These are phyloP conservation scores for Populus trichocarpa DNA, from an alignment of 441 rosid genomes.

Conservation along the genomic window DNA sequence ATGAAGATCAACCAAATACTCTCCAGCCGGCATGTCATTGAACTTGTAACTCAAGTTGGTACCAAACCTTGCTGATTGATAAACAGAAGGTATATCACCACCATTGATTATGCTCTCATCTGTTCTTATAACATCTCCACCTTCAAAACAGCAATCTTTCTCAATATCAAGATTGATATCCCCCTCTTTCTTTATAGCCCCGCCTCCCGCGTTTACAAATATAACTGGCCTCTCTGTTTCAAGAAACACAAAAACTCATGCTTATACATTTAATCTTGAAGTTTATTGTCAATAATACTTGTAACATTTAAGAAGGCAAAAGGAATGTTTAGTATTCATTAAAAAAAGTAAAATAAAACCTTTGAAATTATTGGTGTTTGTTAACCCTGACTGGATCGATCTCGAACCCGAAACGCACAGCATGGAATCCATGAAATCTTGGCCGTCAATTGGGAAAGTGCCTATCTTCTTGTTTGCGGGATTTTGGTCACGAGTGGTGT, in stretches of 20 bases:
- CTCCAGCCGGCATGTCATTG: slow-evolving; percentile 42
- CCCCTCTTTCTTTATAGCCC: slow-evolving; percentile 33
- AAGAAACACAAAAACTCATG: slow-evolving; percentile 9
- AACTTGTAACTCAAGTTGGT: slow-evolving; percentile 51
- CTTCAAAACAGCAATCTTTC: slow-evolving; percentile 49
- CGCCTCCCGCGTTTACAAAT: slow-evolving; percentile 73
- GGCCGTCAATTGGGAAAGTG: background rate
- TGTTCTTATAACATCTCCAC: slow-evolving; percentile 67
- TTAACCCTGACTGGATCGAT: slow-evolving; percentile 42
- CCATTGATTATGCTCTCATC: slow-evolving; percentile 52
- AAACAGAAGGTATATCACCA: slow-evolving; percentile 63
- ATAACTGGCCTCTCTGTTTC: slow-evolving; percentile 48
- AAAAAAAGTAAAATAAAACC: slow-evolving; percentile 26
- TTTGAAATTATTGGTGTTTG: slow-evolving; percentile 33
- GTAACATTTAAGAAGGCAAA: background rate
- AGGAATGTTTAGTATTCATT: background rate
- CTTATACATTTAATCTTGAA: background rate
- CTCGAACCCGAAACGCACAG: slow-evolving; percentile 61
- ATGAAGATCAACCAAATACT: slow-evolving; percentile 69
- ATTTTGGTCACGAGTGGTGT: background rate
- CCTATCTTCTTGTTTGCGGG: background rate
- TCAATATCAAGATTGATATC: slow-evolving; percentile 26
- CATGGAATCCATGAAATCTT: slow-evolving; percentile 38
- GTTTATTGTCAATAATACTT: background rate
- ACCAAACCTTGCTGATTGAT: slow-evolving; percentile 73